These are phyloP conservation scores for Cercis canadensis DNA, from an alignment of 306 rosid species.

Conservation along the genomic window DNA sequence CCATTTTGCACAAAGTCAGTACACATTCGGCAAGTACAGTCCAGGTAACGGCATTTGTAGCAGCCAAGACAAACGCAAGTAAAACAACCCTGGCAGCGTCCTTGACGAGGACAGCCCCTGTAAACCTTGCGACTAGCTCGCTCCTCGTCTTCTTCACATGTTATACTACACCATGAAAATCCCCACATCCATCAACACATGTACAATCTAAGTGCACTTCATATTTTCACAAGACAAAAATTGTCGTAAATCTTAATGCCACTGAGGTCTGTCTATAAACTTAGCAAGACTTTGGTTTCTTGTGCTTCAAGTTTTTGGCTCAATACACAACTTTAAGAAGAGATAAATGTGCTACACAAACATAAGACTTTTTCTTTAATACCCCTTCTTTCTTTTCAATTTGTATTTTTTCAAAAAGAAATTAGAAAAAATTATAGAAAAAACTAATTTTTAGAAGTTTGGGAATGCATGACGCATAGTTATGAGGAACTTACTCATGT, in stretches of 20 bases:
- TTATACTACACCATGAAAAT: conserved; percentile 45
- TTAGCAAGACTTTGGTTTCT: too few species aligned
- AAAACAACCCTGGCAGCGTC: conserved; percentile 58
- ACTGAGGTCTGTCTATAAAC: too few species aligned
- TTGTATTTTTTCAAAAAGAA: too few species aligned
- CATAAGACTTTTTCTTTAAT: too few species aligned
- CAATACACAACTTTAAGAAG: too few species aligned
- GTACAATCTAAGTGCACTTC: background rate
- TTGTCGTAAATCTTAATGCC: background rate
- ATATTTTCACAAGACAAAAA: background rate
- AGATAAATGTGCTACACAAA: too few species aligned
- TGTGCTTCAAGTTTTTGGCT: background rate
- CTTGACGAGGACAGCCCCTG: conserved; percentile 66
- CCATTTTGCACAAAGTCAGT: conserved; percentile 44
- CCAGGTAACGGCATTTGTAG: conserved; percentile 46
- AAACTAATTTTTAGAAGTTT: background rate
- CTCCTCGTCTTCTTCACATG: conserved; percentile 74
- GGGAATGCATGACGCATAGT: background rate
- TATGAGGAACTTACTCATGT: conserved; percentile 61
- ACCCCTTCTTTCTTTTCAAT: too few species aligned
- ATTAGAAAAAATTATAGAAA: too few species aligned
- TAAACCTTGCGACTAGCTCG: conserved; percentile 74
- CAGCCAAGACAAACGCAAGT: conserved; percentile 54
- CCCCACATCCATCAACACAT: background rate
- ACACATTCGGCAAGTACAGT: conserved; percentile 50